Evolutionary conservation across 192 early-diverging fungal species (phyloP).

Genomic region (Backusella mclennaniae): DNA sequence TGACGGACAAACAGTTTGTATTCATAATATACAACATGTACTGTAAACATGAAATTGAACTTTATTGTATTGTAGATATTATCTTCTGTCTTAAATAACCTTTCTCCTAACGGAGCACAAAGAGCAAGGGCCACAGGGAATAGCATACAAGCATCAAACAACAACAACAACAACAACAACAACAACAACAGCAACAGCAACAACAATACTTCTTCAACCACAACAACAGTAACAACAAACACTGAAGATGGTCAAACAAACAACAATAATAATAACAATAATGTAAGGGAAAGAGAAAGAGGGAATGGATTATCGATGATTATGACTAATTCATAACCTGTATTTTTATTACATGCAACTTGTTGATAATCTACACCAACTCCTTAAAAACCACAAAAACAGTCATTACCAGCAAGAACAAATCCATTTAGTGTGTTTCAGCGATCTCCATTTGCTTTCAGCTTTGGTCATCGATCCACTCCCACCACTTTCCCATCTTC

Average conservation of each 20-base stretch:
- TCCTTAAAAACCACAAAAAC: neutral
- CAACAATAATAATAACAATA: neutral
- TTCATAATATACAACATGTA: neutral
- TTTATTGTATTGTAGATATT: neutral
- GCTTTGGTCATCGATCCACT: neutral
- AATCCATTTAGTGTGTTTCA: slow-evolving; percentile 12
- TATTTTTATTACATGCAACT: neutral
- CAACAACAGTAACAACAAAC: neutral
- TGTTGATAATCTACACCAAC: neutral
- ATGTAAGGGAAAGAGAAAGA: neutral
- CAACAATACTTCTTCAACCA: neutral
- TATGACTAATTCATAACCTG: slow-evolving; percentile 1
- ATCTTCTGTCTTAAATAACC: slow-evolving; percentile 6
- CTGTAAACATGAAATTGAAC: no score
- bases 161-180: neutral
- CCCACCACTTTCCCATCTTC: neutral
- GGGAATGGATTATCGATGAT: neutral
- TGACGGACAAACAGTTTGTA: slow-evolving; percentile 23
- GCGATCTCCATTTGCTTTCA: slow-evolving; percentile 15
- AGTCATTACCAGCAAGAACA: neutral
- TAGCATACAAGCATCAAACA: neutral
- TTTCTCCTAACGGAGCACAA: neutral
- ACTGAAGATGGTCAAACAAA: neutral
- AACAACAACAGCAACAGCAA: slow-evolving; percentile 1
- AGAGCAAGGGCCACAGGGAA: neutral